Evolutionary conservation across 768 basidiomycete species (phyloP).

Genomic region (Vararia minispora): DNA sequence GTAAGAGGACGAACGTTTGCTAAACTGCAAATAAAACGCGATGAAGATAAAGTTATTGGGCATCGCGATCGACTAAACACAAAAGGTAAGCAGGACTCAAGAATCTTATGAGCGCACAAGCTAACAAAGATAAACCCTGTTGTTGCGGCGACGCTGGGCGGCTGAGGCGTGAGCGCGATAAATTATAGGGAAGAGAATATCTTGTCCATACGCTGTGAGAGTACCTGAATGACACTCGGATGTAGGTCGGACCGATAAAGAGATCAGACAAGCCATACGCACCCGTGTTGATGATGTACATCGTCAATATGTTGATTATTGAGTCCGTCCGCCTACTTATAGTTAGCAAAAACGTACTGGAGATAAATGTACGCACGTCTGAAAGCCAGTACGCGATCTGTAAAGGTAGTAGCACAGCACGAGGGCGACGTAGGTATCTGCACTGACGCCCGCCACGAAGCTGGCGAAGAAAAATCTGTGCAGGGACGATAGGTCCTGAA

Average conservation of each 20-base stretch:
- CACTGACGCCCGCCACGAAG: slow-evolving; percentile 36
- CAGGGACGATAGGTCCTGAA: neutral
- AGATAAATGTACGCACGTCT: slow-evolving; percentile 20
- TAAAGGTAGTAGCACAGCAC: slow-evolving; percentile 38
- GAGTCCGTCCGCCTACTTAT: slow-evolving; percentile 33
- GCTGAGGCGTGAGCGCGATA: too few relatives aligned
- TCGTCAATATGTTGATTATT: slow-evolving; percentile 34
- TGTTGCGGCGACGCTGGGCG: too few relatives aligned
- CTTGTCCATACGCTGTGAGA: slow-evolving; percentile 26
- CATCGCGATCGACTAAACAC: slow-evolving; percentile 35
- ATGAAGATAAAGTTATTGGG: slow-evolving; percentile 44
- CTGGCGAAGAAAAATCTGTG: slow-evolving; percentile 39
- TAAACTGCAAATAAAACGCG: slow-evolving; percentile 40
- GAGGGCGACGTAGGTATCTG: slow-evolving; percentile 40
- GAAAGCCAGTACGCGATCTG: slow-evolving; percentile 39
- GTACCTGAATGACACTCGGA: slow-evolving; percentile 32
- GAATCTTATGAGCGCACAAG: too few relatives aligned
- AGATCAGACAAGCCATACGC: slow-evolving; percentile 16
- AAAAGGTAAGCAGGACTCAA: neutral
- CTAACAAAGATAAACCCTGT: too few relatives aligned
- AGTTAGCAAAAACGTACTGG: neutral
- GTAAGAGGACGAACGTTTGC: slow-evolving; percentile 31
- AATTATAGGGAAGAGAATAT: too few relatives aligned
- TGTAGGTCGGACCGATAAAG: too few relatives aligned
- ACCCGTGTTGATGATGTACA: slow-evolving; percentile 47